Conservation (phyloP, 352 stramenopile species). For the Pythium dissimile region DNA sequence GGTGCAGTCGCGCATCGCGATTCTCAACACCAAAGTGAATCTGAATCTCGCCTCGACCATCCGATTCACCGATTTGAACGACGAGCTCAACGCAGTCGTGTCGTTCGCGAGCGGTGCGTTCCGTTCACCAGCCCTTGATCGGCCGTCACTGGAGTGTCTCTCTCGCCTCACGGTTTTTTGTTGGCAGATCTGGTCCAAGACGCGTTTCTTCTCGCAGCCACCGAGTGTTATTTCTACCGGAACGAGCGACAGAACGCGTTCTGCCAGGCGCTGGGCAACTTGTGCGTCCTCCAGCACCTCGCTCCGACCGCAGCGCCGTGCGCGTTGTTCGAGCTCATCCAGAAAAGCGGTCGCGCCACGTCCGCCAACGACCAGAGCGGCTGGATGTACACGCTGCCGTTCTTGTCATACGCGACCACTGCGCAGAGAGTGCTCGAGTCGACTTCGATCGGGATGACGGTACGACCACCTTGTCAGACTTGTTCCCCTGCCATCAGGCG, state of each 20-base stretch:
- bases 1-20: constrained; percentile 36
- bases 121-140: background rate
- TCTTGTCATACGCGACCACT: constrained; percentile 79
- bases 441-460: constrained; percentile 72
- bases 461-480: constrained; percentile 11
- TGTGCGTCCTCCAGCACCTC: constrained; percentile 94
- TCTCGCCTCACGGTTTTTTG: background rate
- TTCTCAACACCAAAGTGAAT: constrained; percentile 50
- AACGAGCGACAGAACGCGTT: constrained; percentile 53
- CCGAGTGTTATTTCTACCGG: constrained; percentile 88
- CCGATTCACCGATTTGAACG: constrained; percentile 39
- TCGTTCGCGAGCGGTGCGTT: constrained; percentile 35
- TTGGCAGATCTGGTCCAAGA: constrained; percentile 69
- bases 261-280: constrained; percentile 89
- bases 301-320: constrained; percentile 57
- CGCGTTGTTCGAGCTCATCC: constrained; percentile 69
- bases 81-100: constrained; percentile 33
- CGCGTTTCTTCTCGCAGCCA: constrained; percentile 62
- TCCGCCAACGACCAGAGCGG: constrained; percentile 46
- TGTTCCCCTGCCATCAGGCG: background rate
- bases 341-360: constrained; percentile 43
- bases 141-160: background rate
- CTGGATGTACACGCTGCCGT: constrained; percentile 83
- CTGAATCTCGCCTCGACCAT: constrained; percentile 31
- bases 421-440: constrained; percentile 57